A percentile compares a stretch with the other conserved stretches of the same genome.
Conservation (phyloP, 2,329 filamentous ascomycete genomes). For the Aspergillus caelatus region DNA sequence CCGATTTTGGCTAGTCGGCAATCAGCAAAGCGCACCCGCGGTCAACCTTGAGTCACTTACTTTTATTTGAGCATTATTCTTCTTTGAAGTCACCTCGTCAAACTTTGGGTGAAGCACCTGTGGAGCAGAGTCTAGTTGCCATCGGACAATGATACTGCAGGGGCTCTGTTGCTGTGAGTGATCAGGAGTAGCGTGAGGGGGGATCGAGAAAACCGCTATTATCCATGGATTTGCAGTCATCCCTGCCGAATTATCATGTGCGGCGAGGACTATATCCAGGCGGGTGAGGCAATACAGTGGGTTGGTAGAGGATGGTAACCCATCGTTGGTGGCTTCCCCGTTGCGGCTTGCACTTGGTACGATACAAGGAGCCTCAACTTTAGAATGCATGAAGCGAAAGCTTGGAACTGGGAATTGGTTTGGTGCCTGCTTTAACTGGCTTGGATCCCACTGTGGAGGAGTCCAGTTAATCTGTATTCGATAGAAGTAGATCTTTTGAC, state of each 20-base stretch:
- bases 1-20: conserved; percentile 46
- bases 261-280: conserved; percentile 71
- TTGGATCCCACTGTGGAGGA: conserved; percentile 57
- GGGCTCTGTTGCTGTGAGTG: conserved; percentile 65
- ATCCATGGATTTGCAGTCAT: conserved; percentile 65
- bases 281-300: conserved; percentile 67
- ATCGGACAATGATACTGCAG: conserved; percentile 77
- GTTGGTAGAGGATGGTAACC: conserved; percentile 29
- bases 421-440: conserved; percentile 32
- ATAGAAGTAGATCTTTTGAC: conserved; percentile 73
- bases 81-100: conserved; percentile 71
- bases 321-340: conserved; percentile 27
- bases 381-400: conserved; percentile 42
- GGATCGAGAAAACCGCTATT: conserved; percentile 71
- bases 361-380: conserved; percentile 38
- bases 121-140: conserved; percentile 72
- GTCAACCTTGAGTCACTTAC: conserved; percentile 22
- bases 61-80: conserved; percentile 54
- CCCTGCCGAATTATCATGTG: conserved; percentile 59
- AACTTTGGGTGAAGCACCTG: conserved; percentile 74
- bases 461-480: conserved; percentile 77
- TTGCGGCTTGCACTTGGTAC: conserved; percentile 32
- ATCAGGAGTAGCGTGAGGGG: conserved; percentile 53
- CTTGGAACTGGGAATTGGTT: conserved; percentile 37
- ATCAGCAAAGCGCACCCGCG: conserved; percentile 20